A percentile compares a stretch with the other conserved stretches of the same genome.
phyloP scores from a whole-genome alignment of 768 basidiomycete genomes.

The Bullera alba region DNA sequence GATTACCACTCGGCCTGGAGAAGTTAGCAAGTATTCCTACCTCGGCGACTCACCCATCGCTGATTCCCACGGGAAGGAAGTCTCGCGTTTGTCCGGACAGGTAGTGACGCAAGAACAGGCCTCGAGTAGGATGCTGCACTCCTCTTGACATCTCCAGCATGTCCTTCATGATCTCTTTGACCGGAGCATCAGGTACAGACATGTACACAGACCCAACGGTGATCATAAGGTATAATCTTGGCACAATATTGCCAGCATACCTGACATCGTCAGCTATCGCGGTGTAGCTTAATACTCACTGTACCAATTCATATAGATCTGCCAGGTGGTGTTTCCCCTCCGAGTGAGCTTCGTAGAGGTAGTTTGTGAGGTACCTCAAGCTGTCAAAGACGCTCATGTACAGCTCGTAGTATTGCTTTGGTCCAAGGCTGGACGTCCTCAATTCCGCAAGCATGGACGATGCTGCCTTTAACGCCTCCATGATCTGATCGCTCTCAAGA shows the following conservation, averaged over 20 bases:
- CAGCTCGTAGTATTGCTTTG: conserved; percentile 96
- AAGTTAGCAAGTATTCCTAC: not conserved
- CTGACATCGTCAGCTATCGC: conserved; percentile 3
- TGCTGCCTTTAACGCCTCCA: conserved; percentile 96
- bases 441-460: conserved; percentile 96
- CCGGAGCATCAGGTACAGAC: conserved; percentile 92
- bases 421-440: conserved; percentile 78
- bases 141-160: conserved; percentile 99
- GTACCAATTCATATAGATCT: conserved; percentile 98
- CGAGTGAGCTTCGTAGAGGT: conserved; percentile 91
- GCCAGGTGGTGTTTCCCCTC: conserved; percentile 89
- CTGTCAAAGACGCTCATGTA: conserved; percentile 99
- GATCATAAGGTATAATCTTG: conserved; percentile 76
- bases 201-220: conserved; percentile 99
- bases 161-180: conserved; percentile 99
- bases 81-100: conserved; percentile 94
- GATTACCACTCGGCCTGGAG: conserved; percentile 69
- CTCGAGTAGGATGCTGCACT: conserved; percentile 92
- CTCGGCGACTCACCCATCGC: conserved; percentile 58
- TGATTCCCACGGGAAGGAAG: conserved; percentile 80
- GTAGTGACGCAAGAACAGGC: conserved; percentile 91
- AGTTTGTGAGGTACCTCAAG: conserved; percentile 78
- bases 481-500: conserved; percentile 87
- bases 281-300: conserved; percentile 54
- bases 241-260: conserved; percentile 42